Conservation (phyloP, 306 rosid genomes). For the Potentilla sterilis region DNA sequence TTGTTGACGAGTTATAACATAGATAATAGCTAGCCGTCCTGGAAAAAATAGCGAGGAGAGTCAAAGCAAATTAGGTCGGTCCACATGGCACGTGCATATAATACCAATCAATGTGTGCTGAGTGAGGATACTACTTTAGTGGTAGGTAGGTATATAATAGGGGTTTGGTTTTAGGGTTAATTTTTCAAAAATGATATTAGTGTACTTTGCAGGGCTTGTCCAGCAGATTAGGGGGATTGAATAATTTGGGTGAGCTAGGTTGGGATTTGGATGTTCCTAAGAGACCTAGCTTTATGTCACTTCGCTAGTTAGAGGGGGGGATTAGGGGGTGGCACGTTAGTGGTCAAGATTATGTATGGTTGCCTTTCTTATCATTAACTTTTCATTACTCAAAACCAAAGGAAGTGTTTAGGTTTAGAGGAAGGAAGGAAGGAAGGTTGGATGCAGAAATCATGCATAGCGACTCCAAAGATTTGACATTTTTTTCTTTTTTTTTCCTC, state of each 20-base stretch:
- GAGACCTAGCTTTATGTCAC: slow-evolving; percentile 3
- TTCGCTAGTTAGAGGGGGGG: not conserved
- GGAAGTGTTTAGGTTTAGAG: not conserved
- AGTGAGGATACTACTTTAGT: not conserved
- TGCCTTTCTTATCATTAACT: not conserved
- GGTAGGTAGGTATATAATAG: not conserved
- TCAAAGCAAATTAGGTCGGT: slow-evolving; percentile 1
- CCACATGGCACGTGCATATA: not conserved
- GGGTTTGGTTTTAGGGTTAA: not conserved
- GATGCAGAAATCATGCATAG: not conserved
- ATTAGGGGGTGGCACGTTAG: not conserved
- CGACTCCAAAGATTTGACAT: not conserved
- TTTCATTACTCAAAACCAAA: not conserved
- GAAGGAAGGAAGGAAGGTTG: no score
- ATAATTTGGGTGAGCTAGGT: not conserved
- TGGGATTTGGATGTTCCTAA: not conserved
- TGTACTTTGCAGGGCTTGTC: not conserved
- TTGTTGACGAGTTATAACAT: not conserved
- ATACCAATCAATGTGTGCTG: not conserved
- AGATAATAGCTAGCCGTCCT: not conserved
- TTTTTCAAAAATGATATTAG: not conserved
- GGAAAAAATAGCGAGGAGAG: not conserved
- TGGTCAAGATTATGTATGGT: not conserved
- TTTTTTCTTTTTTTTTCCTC: no score
- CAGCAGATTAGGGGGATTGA: not conserved